Base-by-base conservation (phyloP, 2,329 filamentous ascomycete genomes). In the Fusarium pininemorale region DNA sequence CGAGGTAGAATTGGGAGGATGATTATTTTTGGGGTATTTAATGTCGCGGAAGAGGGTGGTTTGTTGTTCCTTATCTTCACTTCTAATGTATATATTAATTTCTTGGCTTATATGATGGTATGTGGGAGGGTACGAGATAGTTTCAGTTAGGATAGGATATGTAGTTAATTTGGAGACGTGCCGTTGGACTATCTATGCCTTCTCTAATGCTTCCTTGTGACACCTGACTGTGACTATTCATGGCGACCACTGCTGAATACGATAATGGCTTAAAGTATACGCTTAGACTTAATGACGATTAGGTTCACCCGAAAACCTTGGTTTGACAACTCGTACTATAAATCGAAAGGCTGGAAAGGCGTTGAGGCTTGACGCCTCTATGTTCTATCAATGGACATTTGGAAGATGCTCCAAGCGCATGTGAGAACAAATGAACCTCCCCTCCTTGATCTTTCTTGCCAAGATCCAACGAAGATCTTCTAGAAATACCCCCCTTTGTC, bases 81-180 rank as follows among this genome's bases (percentile, higher is more conserved):
- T 75, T 72, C 64, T 72, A 53, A 47, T 72, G 63, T 74, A 74
- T 69, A 75, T 75, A 72, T 66, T 64, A 30, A 44, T 41, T 38
- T 38, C 37, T 56, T 48, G 35, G n/a, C 45, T 22, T 58, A 16
- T 50, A 38, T 24, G 41, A 55, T 16, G 51, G 30, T 35, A 48
- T 41, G 11, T 53, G 37, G 51, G 47, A 74, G 37, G 53, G 20
- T 22, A 39, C 41, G 56, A 39, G 45, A n/a, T 12, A 47, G 32
- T 14, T 32, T 41, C 37, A 38, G 64, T 51, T 55, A 63, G 62
- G 58, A 74, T 63, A 65, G 41, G 63, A 74, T 69, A 75, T 65
- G 56, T 69, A 69, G 70, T 74, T 26, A 75, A 75, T 75, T 59
- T 75, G 72, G 59, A 70, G 56, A 72, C 32, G 58, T 44, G 70